Conservation (phyloP, 1,284 basidiomycete species). For the Pseudozyma thailandica region DNA sequence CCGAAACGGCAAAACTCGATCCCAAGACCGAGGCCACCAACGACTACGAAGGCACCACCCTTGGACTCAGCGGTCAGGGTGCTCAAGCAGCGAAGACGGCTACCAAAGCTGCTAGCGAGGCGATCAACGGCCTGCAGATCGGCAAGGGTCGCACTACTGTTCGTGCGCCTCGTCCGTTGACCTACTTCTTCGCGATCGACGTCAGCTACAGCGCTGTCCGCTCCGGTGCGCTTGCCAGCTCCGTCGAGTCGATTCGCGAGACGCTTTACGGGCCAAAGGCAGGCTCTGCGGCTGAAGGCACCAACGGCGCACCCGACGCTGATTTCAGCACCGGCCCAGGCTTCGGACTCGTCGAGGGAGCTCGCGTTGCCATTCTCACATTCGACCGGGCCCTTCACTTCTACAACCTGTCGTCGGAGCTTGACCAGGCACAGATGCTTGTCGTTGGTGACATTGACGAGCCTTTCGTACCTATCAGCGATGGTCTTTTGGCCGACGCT, state of each 20-base stretch:
- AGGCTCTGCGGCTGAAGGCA: conserved; percentile 25
- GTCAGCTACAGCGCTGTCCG: conserved; percentile 79
- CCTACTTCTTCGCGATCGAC: conserved; percentile 89
- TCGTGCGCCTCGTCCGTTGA: conserved; percentile 72
- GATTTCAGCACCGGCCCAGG: conserved; percentile 45
- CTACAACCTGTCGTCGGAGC: conserved; percentile 84
- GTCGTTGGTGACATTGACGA: conserved; percentile 90
- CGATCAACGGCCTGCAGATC: conserved; percentile 54
- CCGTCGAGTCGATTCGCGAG: conserved; percentile 76
- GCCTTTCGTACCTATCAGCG: conserved; percentile 83
- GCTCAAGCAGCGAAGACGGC: conserved; percentile 62
- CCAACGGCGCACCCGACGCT: conserved; percentile 39
- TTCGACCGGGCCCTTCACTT: conserved; percentile 88
- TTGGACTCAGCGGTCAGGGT: conserved; percentile 57
- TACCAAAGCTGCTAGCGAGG: conserved; percentile 63
- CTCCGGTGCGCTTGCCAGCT: conserved; percentile 79
- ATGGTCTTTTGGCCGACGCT: conserved; percentile 84
- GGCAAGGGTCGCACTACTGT: conserved; percentile 65
- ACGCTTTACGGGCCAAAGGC: conserved; percentile 73
- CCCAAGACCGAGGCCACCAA: conserved; percentile 43
- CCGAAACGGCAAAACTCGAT: conserved; percentile 57
- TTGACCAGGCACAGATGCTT: conserved; percentile 76
- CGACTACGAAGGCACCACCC: conserved; percentile 60
- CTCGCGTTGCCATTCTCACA: conserved; percentile 77
- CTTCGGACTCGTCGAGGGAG: conserved; percentile 65